These are phyloP conservation scores for Grigorovia transvaalensis DNA, from an alignment of 805 yeast genomes.

Conservation along the genomic window DNA sequence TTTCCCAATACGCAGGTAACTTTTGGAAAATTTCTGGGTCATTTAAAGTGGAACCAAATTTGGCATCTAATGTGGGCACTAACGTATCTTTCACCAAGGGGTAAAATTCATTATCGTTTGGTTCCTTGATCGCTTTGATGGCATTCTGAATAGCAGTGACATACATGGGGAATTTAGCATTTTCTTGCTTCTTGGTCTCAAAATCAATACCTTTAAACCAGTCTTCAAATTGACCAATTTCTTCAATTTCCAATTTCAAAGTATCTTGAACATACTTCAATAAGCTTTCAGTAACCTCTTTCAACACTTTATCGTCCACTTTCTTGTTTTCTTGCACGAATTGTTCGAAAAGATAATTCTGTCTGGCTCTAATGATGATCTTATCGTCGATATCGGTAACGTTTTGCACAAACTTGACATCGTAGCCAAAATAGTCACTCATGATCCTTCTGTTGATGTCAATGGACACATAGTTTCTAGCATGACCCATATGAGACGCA, in stretches of 20 bases:
- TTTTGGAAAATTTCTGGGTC: constrained; percentile 78
- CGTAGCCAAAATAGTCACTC: constrained; percentile 86
- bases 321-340: constrained; percentile 26
- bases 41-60: constrained; percentile 63
- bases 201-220: constrained; percentile 48
- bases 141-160: constrained; percentile 55
- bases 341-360: constrained; percentile 64
- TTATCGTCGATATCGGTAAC: constrained; percentile 99
- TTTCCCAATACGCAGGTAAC: constrained; percentile 85
- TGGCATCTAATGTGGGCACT: constrained; percentile 60
- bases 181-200: constrained; percentile 38
- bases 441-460: constrained; percentile 87
- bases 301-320: constrained; percentile 14
- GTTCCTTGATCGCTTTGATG: constrained; percentile 21
- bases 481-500: constrained; percentile 96
- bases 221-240: constrained; percentile 31
- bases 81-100: constrained; percentile 58
- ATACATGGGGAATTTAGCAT: constrained; percentile 87
- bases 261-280: constrained; percentile 42
- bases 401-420: constrained; percentile 81
- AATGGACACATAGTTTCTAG: constrained; percentile 88
- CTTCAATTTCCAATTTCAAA: constrained; percentile 32
- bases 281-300: constrained; percentile 37
- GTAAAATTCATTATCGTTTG: constrained; percentile 23
- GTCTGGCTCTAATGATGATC: constrained; percentile 90